Conservation (phyloP, 345 rosid genomes). For the Turnera subulata region DNA sequence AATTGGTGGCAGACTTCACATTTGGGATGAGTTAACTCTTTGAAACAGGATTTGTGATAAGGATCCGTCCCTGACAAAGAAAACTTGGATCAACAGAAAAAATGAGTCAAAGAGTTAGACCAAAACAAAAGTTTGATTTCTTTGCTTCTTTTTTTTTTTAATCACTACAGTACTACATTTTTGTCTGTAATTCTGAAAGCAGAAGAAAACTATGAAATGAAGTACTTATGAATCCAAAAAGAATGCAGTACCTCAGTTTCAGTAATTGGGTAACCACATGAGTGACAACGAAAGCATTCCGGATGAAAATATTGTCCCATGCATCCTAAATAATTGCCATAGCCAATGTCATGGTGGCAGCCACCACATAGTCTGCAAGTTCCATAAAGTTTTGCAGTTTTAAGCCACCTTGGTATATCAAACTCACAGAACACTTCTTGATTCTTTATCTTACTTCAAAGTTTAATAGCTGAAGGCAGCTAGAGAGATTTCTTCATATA, state of each 20-base stretch:
- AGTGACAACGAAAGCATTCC: conserved; percentile 71
- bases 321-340: conserved; percentile 75
- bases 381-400: background rate
- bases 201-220: too few relatives aligned
- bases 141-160: background rate
- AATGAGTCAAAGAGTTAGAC: conserved; percentile 18
- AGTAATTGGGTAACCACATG: conserved; percentile 66
- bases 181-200: too few relatives aligned
- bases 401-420: too few relatives aligned
- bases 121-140: background rate
- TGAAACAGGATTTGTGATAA: conserved; percentile 89
- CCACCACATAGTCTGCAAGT: conserved; percentile 67
- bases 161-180: too few relatives aligned
- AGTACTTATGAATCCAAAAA: background rate
- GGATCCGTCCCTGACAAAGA: conserved; percentile 67
- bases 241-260: conserved; percentile 65
- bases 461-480: too few relatives aligned
- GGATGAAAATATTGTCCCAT: conserved; percentile 88
- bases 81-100: conserved; percentile 59
- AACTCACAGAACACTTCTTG: background rate
- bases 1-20: conserved; percentile 91
- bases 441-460: background rate
- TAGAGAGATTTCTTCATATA: too few relatives aligned
- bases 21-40: conserved; percentile 85
- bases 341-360: conserved; percentile 59